These are phyloP conservation scores for Cyclotella baltica DNA, from an alignment of 108 stramenopile species.

Conservation along the genomic window DNA sequence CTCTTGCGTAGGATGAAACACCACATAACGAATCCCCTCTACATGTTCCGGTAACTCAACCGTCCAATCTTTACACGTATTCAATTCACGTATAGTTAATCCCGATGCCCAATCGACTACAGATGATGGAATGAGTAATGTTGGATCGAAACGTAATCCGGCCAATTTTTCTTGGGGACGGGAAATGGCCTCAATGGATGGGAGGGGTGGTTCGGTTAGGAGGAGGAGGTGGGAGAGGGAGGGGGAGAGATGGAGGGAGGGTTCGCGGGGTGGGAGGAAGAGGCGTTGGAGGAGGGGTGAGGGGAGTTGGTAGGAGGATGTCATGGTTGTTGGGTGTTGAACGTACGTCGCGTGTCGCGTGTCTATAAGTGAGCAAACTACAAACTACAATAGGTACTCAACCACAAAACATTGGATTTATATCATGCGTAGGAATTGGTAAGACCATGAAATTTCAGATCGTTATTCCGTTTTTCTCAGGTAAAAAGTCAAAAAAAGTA, in stretches of 20 bases:
- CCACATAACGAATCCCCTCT: constrained; percentile 44
- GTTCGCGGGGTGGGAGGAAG: constrained; percentile 29
- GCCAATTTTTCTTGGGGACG: constrained; percentile 48
- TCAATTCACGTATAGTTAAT: constrained; percentile 26
- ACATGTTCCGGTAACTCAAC: constrained; percentile 28
- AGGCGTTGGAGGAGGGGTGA: constrained; percentile 38
- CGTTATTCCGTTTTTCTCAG: too few species aligned
- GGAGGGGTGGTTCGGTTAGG: constrained; percentile 42
- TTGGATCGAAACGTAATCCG: constrained; percentile 48
- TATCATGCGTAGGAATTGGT: too few species aligned
- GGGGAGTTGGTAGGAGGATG: constrained; percentile 24
- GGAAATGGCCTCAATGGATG: constrained; percentile 41
- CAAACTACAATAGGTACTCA: not conserved
- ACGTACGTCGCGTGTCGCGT: too few species aligned
- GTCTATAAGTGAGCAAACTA: too few species aligned
- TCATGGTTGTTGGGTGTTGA: not conserved
- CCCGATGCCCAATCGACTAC: constrained; percentile 30
- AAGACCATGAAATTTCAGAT: too few species aligned
- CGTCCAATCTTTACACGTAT: not conserved
- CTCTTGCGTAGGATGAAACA: constrained; percentile 26
- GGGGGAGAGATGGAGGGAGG: constrained; percentile 24
- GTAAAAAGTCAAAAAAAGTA: too few species aligned
- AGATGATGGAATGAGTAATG: constrained; percentile 23
- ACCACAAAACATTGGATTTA: not conserved
- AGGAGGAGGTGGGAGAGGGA: constrained; percentile 31